Evolutionary conservation across 257 asterid species (phyloP).

Genomic region (Solanum chaucha): DNA sequence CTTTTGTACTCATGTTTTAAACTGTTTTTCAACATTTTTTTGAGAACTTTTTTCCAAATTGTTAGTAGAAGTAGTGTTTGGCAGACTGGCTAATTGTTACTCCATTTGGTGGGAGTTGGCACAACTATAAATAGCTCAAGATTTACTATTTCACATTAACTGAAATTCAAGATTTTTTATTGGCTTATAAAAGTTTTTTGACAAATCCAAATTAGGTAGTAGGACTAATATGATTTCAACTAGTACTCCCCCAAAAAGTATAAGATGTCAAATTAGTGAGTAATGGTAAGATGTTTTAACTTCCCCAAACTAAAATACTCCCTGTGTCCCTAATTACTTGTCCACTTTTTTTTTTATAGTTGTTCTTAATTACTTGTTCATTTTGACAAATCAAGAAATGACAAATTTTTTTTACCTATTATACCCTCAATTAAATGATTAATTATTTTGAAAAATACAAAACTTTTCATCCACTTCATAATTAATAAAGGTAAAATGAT

Average conservation of each 20-base stretch:
- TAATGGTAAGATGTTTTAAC: neutral
- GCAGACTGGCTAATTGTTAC: neutral
- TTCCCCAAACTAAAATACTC: neutral
- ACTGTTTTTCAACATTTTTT: neutral
- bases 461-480: no score
- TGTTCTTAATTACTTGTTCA: no score
- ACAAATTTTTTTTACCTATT: no score
- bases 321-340: no score
- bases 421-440: no score
- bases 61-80: neutral
- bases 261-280: neutral
- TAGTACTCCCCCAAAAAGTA: neutral
- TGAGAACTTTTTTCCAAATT: neutral
- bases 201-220: neutral
- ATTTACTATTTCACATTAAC: neutral
- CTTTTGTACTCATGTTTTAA: neutral
- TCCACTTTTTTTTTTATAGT: no score
- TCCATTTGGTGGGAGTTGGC: neutral
- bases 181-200: neutral
- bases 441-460: no score
- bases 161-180: neutral
- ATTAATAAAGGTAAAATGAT: no score
- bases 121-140: neutral
- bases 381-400: no score
- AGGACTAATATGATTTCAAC: neutral